Percentiles rank a stretch among this genome's conserved stretches.
These are phyloP conservation scores for Neofusicoccum sp. DNA, from an alignment of 2,329 filamentous ascomycete species.

Conservation along the genomic window DNA sequence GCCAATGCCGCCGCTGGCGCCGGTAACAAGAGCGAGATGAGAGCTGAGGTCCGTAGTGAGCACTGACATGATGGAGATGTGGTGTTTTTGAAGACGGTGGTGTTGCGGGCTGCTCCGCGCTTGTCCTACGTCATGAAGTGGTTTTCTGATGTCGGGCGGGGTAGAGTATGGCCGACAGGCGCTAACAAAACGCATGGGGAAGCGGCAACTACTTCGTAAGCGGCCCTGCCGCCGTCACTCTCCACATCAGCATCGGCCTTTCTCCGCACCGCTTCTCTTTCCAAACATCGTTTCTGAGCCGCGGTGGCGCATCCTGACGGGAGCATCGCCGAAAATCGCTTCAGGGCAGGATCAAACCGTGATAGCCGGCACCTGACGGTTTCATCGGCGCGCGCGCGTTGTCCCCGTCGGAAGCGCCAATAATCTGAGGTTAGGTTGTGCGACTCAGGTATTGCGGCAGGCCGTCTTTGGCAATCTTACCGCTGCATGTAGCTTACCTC, in stretches of 20 bases:
- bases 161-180: neutral
- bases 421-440: neutral
- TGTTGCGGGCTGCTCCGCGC: neutral
- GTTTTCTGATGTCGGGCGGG: neutral
- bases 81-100: neutral
- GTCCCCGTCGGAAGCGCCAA: neutral
- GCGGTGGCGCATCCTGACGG: no score
- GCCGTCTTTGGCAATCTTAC: neutral
- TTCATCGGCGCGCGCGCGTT: no score
- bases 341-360: neutral
- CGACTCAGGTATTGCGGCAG: neutral
- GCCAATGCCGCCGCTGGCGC: conserved; percentile 50
- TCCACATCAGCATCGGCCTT: neutral
- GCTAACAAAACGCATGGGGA: neutral
- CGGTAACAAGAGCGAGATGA: conserved; percentile 44
- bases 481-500: neutral
- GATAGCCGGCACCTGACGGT: neutral
- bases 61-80: conserved; percentile 8
- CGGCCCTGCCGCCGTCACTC: neutral
- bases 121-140: neutral
- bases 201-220: neutral
- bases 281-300: neutral
- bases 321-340: no score
- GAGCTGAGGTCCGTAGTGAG: conserved; percentile 24
- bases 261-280: neutral